Evolutionary conservation across 169 alveolate genomes (phyloP).

Genomic region (Perkinsus chesapeaki): DNA sequence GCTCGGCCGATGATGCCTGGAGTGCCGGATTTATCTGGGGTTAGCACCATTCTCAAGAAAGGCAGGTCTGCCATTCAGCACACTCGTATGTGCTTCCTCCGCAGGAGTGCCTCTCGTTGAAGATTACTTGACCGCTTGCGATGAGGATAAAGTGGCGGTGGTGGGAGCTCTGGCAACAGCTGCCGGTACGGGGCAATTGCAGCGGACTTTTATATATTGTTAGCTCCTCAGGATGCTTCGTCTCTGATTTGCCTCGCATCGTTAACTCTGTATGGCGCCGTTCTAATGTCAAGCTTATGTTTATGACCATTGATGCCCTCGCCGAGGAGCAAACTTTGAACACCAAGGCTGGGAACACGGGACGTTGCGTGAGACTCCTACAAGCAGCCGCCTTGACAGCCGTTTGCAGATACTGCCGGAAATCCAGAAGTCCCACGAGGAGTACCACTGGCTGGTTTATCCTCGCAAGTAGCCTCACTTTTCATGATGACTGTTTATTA

Average conservation of each 20-base stretch:
- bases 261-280: not conserved
- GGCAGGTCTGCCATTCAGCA: not conserved
- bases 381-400: not conserved
- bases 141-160: not conserved
- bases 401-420: not conserved
- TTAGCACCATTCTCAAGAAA: not conserved
- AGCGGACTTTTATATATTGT: too few relatives aligned
- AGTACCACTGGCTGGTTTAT: not conserved
- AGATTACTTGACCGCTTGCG: not conserved
- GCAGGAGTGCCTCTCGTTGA: not conserved
- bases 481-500: not conserved
- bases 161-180: not conserved
- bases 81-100: not conserved
- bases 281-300: not conserved
- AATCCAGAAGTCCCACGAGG: not conserved
- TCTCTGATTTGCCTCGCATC: not conserved
- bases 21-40: not conserved
- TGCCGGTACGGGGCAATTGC: not conserved
- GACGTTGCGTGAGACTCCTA: not conserved
- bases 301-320: not conserved
- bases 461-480: not conserved
- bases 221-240: not conserved
- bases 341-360: not conserved
- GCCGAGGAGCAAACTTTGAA: not conserved
- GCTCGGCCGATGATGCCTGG: not conserved